Base-by-base conservation (phyloP, 805 yeast species). In the Ogataea nitratoaversa region DNA sequence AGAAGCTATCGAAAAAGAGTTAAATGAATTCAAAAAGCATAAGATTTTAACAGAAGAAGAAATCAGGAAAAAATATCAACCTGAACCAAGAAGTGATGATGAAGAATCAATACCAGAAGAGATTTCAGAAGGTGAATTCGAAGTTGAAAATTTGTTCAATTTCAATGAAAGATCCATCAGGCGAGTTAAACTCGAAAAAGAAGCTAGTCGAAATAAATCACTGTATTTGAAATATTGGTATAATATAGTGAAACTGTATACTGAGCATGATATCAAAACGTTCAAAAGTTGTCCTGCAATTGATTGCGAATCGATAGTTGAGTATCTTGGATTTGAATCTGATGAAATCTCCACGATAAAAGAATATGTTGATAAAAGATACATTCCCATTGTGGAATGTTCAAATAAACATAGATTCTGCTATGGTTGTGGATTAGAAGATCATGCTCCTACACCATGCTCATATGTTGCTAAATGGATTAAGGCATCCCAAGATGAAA, bases 381-480 rank as follows among this genome's bases (percentile, higher is more conserved):
- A 56, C 14, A 68, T 85, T 1, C 91, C 95, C 3, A 70, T 79
- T 7, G 96, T 87, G 2, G 62, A 67, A 20, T 93, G 99, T 59
- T 54, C 63, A 2, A 67, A 74, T 35, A 72, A 72, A 3, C 90
- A 89, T 52, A 72, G 72, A 42, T 91, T 90, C 56, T 93, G 99
- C 56, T 82, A 81, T 49, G 66, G 70, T 19, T 93, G 99, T 56
- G 73, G 74, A 18, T 68, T 68, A 41, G 91, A 84, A 49, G 80
- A 82, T 50, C 99, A 93, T 62, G 62, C 78, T 8, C 98, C 98
- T 0, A 74, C 84, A n/a, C 84, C 93, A 2, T 93, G 99, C 57
- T 63, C 62, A 48, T 57, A 84, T 3, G 82, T 82, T 0, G 68
- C 70, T 40, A 59, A 63, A 33, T 93, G 99, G 99, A 68, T 82